Evolutionary conservation across 2,329 filamentous ascomycete species (phyloP).

Genomic region (Hirsutella minnesotensis): DNA sequence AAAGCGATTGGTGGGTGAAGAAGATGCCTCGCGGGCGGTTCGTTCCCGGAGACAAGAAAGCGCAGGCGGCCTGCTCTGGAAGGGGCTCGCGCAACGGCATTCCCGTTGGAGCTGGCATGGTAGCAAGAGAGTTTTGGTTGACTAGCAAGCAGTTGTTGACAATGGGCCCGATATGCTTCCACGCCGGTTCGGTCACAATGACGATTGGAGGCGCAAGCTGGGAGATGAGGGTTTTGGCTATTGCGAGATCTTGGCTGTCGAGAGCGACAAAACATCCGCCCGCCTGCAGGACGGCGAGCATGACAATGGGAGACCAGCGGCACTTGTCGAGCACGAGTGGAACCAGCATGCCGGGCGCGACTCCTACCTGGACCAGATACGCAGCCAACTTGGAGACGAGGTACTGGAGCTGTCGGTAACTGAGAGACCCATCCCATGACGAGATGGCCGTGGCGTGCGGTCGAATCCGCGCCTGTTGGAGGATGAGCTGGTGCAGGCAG

Average conservation of each 20-base stretch:
- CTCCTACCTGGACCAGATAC: slow-evolving; percentile 37
- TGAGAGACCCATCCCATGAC: slow-evolving; percentile 32
- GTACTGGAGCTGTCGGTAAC: slow-evolving; percentile 26
- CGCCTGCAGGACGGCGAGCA: slow-evolving; percentile 55
- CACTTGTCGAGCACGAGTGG: slow-evolving; percentile 61
- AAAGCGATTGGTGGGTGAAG: slow-evolving; percentile 47
- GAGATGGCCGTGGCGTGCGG: slow-evolving; percentile 29
- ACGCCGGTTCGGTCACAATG: slow-evolving; percentile 30
- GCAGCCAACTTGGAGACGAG: slow-evolving; percentile 26
- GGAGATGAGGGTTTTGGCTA: slow-evolving; percentile 29
- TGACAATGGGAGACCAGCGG: slow-evolving; percentile 53
- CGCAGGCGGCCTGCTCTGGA: slow-evolving; percentile 41
- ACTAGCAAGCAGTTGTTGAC: slow-evolving; percentile 29
- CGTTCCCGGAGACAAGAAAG: slow-evolving; percentile 44
- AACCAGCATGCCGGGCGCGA: slow-evolving; percentile 42
- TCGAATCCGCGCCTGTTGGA: slow-evolving; percentile 23
- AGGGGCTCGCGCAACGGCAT: slow-evolving; percentile 19
- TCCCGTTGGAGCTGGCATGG: slow-evolving; percentile 18
- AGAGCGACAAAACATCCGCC: slow-evolving; percentile 39
- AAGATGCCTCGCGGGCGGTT: slow-evolving; percentile 46
- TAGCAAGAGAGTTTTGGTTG: slow-evolving; percentile 27
- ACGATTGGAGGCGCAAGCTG: slow-evolving; percentile 31
- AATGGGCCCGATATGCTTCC: slow-evolving; percentile 24
- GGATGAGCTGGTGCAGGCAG: slow-evolving; percentile 33
- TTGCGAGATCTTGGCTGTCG: slow-evolving; percentile 29